phyloP scores from a whole-genome alignment of 164 flowering plant species.

The Paratinospora sagittata region DNA sequence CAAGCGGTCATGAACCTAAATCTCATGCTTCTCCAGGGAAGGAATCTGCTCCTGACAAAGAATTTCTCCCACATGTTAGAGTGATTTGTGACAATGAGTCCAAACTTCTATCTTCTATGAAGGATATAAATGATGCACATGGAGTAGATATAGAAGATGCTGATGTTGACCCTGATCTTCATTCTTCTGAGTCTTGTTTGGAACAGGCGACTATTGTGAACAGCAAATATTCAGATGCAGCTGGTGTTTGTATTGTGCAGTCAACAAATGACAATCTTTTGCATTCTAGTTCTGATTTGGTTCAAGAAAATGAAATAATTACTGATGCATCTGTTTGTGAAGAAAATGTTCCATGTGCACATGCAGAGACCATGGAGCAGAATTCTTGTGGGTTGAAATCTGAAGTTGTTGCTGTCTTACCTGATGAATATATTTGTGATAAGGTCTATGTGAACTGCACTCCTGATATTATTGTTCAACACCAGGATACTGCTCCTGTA shows the following conservation, averaged over 20 bases:
- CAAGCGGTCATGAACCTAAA: conserved; percentile 11
- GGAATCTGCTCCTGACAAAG: conserved; percentile 14
- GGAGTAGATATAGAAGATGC: conserved; percentile 4
- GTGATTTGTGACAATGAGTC: conserved; percentile 5
- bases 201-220: not conserved
- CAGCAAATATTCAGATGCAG: not conserved
- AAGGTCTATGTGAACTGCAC: not conserved
- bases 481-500: conserved; percentile 3
- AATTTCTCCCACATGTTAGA: conserved; percentile 9
- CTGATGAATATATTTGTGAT: not conserved
- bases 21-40: conserved; percentile 4
- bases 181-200: not conserved
- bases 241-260: not conserved
- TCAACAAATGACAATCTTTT: not conserved
- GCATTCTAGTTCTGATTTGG: not conserved
- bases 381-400: not conserved
- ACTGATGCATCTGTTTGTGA: conserved; percentile 14
- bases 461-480: not conserved
- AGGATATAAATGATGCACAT: conserved; percentile 13
- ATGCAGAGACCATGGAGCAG: not conserved
- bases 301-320: not conserved
- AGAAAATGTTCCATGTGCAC: not conserved
- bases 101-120: conserved; percentile 5
- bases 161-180: not conserved
- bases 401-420: not conserved